Evolutionary conservation across 2,329 filamentous ascomycete genomes (phyloP), one percentile per base, ranked within the genome.

Genomic region (Chaetomium olivaceum): DNA sequence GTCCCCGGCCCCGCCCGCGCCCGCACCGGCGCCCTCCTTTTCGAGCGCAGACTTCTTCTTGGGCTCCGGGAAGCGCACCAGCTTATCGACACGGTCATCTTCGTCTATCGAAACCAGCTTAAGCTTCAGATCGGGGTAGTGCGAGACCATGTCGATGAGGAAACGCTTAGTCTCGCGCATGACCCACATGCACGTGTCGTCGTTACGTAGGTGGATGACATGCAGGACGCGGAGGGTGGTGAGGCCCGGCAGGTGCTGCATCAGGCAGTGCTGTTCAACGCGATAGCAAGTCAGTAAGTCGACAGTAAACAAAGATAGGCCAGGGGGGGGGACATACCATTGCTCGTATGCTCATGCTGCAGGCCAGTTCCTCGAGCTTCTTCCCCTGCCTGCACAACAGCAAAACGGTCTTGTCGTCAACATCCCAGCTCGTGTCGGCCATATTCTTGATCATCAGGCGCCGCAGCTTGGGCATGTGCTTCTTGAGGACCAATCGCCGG

Each of bases 371-470:
- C 69, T 85, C 78, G 6, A 89, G 77, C 16, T 75, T 71, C 55
- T 74, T 77, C 1, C 83, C 86, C 27, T 77, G 79, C 5, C 74
- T 78, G 70, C 85, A 86, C 4, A 88, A 78, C n/a, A 87, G 74
- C 62, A 81, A 75, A 63, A 85, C 80, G 0, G 83, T 81, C 73
- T 83, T 85, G 54, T 82, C 79, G 63, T 88, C 81, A 4, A 82
- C 70, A 71, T 88, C 86, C 88, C 88, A 90, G 6, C 77, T 76
- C 7, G 76, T 73, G 54, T 81, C 80, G 23, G 76, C 73, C 58
- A 86, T 80, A 69, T 89, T 87, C 71, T 85, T 85, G 69, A 90
- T 83, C 80, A 88, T 84, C 21, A 90, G 74, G 12, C 83, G 79
- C 72, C 80, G 82, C 21, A 90, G 75, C 0, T 79, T 82, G 12